Conservation (phyloP, 345 rosid genomes). For the Combretum micranthum region DNA sequence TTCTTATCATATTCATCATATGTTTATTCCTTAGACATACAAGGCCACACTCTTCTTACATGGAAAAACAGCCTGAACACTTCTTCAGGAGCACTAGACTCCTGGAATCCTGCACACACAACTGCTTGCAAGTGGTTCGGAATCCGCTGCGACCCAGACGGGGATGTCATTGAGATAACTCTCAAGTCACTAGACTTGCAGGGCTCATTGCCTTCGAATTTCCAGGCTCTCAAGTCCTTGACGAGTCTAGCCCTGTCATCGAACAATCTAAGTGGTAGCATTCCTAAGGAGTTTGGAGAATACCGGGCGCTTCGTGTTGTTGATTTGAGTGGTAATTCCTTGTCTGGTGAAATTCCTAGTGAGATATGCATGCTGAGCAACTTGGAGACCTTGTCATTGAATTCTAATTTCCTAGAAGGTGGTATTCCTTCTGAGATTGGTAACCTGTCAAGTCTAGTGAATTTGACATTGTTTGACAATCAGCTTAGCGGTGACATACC, state of each 20-base stretch:
- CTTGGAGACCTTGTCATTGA: conserved; percentile 48
- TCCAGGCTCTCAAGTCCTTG: conserved; percentile 49
- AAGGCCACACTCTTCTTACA: conserved; percentile 62
- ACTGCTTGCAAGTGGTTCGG: conserved; percentile 80
- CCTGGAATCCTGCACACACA: conserved; percentile 53
- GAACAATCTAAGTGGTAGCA: conserved; percentile 60
- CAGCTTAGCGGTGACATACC: conserved; percentile 74
- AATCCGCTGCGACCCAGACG: conserved; percentile 54
- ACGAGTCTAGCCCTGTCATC: conserved; percentile 55
- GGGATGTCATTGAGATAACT: conserved; percentile 47
- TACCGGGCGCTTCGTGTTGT: conserved; percentile 41
- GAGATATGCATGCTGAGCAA: conserved; percentile 61
- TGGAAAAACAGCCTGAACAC: conserved; percentile 68
- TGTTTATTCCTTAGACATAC: conserved; percentile 55
- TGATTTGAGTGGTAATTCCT: conserved; percentile 69
- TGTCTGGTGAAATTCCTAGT: conserved; percentile 65
- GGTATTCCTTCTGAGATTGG: conserved; percentile 64
- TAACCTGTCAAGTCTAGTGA: conserved; percentile 45
- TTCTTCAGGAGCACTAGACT: conserved; percentile 34
- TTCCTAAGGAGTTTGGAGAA: conserved; percentile 66
- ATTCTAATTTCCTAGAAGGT: conserved; percentile 75
- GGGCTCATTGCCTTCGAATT: conserved; percentile 56
- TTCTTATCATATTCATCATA: conserved; percentile 28
- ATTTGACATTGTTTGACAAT: conserved; percentile 69
- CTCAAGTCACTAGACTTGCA: conserved; percentile 54